Evolutionary conservation across 129 eudicot genomes (phyloP).

Genomic region (Artemisia argyi): DNA sequence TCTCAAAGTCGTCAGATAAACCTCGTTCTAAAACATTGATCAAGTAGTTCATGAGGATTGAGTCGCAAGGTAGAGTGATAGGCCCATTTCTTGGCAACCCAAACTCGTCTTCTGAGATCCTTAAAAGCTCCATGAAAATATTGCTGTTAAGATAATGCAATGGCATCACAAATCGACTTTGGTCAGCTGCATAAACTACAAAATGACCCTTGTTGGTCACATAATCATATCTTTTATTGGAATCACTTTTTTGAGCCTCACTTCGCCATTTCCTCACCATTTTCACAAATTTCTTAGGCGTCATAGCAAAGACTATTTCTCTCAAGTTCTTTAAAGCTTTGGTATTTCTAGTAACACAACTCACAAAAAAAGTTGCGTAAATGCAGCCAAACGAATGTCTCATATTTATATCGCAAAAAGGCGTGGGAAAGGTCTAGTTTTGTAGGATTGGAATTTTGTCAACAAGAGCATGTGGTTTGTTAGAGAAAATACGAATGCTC

Average conservation of each 20-base stretch:
- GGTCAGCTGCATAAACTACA: too few species aligned
- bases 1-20: conserved; percentile 29
- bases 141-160: too few species aligned
- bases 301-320: too few species aligned
- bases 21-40: conserved; percentile 29
- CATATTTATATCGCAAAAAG: conserved; percentile 17
- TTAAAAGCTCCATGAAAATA: too few species aligned
- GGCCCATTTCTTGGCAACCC: too few species aligned
- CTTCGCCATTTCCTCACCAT: too few species aligned
- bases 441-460: conserved; percentile 24
- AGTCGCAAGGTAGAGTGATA: conserved; percentile 39
- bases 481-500: conserved; percentile 5
- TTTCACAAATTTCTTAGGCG: too few species aligned
- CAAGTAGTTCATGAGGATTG: conserved; percentile 34
- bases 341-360: neutral
- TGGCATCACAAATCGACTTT: too few species aligned
- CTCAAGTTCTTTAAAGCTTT: conserved; percentile 20
- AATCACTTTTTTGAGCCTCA: too few species aligned
- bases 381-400: neutral
- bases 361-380: neutral
- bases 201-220: too few species aligned
- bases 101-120: too few species aligned
- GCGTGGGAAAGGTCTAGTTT: neutral
- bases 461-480: conserved; percentile 36
- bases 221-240: too few species aligned